A percentile compares a stretch with the other conserved stretches of the same genome.
These are phyloP conservation scores for Tulasnella sp. DNA, from an alignment of 768 basidiomycete genomes.

Conservation along the genomic window DNA sequence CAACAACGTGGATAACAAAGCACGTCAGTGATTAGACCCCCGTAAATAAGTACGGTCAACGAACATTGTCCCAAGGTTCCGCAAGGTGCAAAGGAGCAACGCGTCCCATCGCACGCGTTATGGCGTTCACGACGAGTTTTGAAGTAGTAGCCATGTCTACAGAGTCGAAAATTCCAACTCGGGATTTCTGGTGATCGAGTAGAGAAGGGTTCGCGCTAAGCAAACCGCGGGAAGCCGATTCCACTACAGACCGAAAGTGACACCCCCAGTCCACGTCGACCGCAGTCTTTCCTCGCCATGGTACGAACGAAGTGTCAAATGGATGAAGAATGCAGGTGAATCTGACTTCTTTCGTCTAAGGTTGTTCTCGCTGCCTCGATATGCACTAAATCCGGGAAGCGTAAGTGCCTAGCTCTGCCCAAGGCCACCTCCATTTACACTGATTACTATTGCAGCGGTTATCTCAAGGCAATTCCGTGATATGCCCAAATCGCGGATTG, in stretches of 20 bases:
- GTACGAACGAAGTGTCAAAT: background rate
- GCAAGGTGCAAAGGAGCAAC: constrained; percentile 83
- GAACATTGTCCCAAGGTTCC: constrained; percentile 93
- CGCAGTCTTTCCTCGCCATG: background rate
- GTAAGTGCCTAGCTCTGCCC: constrained; percentile 39
- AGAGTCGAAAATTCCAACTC: background rate
- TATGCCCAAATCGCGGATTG: constrained; percentile 85
- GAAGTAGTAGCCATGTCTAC: background rate
- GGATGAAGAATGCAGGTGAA: background rate
- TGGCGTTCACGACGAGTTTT: background rate
- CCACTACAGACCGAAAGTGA: background rate
- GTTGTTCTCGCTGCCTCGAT: constrained; percentile 91
- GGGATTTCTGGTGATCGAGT: background rate
- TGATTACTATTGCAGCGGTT: constrained; percentile 52
- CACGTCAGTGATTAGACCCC: constrained; percentile 17
- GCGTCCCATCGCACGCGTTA: constrained; percentile 55
- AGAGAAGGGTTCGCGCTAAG: background rate
- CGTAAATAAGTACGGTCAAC: constrained; percentile 10
- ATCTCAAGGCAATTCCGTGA: constrained; percentile 94
- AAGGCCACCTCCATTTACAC: background rate
- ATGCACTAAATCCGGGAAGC: constrained; percentile 90
- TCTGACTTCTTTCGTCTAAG: constrained; percentile 35
- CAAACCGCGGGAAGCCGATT: constrained; percentile 2
- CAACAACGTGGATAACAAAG: no score
- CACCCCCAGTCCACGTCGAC: constrained; percentile 6